A percentile compares a stretch with the other conserved stretches of the same genome.
Conservation (phyloP, 2,329 filamentous ascomycete species). For the Helotiales sp. region DNA sequence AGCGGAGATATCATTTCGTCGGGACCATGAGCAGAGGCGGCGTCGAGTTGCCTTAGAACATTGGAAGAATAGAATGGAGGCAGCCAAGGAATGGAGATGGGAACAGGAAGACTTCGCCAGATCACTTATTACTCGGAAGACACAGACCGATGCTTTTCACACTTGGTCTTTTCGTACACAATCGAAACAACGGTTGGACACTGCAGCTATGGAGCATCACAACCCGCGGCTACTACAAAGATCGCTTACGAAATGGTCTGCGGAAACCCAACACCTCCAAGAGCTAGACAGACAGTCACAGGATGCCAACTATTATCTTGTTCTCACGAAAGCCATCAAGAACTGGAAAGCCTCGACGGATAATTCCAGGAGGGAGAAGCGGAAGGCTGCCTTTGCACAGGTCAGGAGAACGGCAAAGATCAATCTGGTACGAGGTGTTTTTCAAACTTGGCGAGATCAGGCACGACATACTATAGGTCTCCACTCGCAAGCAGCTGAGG, state of each 20-base stretch:
- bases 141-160: constrained; percentile 32
- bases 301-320: constrained; percentile 42
- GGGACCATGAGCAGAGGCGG: constrained; percentile 21
- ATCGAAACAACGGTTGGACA: constrained; percentile 30
- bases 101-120: constrained; percentile 36
- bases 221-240: constrained; percentile 31
- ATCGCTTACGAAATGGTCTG: constrained; percentile 32
- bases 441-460: constrained; percentile 37
- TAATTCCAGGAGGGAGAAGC: constrained; percentile 38
- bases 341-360: constrained; percentile 41
- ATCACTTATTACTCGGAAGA: constrained; percentile 33
- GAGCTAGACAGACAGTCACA: constrained; percentile 35
- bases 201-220: constrained; percentile 31
- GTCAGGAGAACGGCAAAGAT: constrained; percentile 41
- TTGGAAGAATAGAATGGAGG: constrained; percentile 47
- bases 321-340: constrained; percentile 37
- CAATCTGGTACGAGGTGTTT: constrained; percentile 36
- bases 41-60: constrained; percentile 41
- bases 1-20: constrained; percentile 42
- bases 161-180: constrained; percentile 36
- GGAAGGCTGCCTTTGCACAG: constrained; percentile 39
- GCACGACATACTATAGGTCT: constrained; percentile 35
- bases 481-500: constrained; percentile 38
- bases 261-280: constrained; percentile 31
- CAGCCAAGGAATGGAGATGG: constrained; percentile 35